Percentiles rank a stretch among this genome's conserved stretches.
phyloP scores from a whole-genome alignment of 2,329 filamentous ascomycete genomes.

The Trichoderma hamatum region DNA sequence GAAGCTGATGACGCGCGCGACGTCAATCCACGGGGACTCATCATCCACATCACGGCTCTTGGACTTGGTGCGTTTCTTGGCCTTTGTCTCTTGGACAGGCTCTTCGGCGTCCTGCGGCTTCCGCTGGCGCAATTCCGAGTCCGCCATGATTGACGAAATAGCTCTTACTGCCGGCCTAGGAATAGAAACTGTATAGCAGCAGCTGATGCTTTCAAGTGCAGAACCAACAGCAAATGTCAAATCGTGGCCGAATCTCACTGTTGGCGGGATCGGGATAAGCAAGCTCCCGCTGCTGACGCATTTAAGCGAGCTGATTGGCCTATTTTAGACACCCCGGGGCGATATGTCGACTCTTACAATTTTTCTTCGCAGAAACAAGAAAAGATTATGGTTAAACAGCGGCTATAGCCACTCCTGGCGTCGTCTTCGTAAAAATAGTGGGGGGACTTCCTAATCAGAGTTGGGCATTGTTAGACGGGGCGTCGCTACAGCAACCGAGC shows the following conservation, averaged over 20 bases:
- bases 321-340: conserved; percentile 30
- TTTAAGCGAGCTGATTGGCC: conserved; percentile 4
- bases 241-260: neutral
- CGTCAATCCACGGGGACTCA: conserved; percentile 61
- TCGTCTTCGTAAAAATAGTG: neutral
- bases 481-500: conserved; percentile 33
- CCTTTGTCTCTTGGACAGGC: conserved; percentile 34
- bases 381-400: neutral
- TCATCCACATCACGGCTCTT: conserved; percentile 54
- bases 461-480: conserved; percentile 32
- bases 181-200: neutral
- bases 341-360: neutral
- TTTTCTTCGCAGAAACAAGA: neutral
- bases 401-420: conserved; percentile 2
- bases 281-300: conserved; percentile 13
- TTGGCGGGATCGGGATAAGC: conserved; percentile 13
- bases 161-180: neutral
- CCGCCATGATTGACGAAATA: conserved; percentile 38
- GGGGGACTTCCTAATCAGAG: neutral
- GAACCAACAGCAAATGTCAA: conserved; percentile 2
- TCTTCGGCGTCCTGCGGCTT: conserved; percentile 41
- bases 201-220: conserved; percentile 1
- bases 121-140: conserved; percentile 49
- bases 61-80: conserved; percentile 15
- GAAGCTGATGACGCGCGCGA: conserved; percentile 70